phyloP scores from a whole-genome alignment of 2,329 filamentous ascomycete genomes.

The Fusarium ambrosium region DNA sequence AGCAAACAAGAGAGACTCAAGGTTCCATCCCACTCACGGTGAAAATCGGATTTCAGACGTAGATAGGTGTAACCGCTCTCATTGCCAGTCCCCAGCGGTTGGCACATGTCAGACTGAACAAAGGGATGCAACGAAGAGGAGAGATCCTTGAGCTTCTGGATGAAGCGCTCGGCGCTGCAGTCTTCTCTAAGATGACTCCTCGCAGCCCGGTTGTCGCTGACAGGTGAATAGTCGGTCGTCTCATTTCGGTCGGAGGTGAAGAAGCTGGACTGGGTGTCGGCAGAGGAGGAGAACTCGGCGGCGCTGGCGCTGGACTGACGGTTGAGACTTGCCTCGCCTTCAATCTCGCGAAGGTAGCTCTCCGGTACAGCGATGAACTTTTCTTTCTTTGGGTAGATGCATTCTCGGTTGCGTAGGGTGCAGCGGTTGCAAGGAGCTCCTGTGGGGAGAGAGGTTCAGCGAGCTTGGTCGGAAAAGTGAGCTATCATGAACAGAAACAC shows the following conservation, averaged over 20 bases:
- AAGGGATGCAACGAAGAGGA: conserved; percentile 12
- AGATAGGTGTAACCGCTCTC: conserved; percentile 23
- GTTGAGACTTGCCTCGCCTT: conserved; percentile 18
- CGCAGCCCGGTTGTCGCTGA: conserved; percentile 1
- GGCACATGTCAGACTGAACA: conserved; percentile 12
- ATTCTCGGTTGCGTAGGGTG: conserved; percentile 13
- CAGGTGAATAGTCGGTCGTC: background rate
- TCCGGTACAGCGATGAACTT: conserved; percentile 20
- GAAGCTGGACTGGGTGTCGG: conserved; percentile 6
- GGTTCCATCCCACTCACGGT: conserved; percentile 6
- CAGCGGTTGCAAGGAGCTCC: conserved; percentile 20
- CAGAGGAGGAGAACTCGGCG: conserved; percentile 5
- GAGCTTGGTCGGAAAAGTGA: background rate
- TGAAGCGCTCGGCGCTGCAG: conserved; percentile 20
- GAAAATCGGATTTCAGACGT: conserved; percentile 17
- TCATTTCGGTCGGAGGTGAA: conserved; percentile 2
- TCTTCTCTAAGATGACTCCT: conserved; percentile 10
- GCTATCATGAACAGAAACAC: background rate
- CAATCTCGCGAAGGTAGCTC: conserved; percentile 25
- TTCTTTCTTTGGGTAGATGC: conserved; percentile 20
- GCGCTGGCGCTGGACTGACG: conserved; percentile 10
- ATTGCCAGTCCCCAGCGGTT: background rate
- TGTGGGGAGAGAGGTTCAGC: background rate
- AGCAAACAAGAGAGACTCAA: background rate
- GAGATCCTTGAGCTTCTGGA: conserved; percentile 22